Evolutionary conservation across 176 grass and related monocot species (phyloP).

Genomic region (Musa acuminata): DNA sequence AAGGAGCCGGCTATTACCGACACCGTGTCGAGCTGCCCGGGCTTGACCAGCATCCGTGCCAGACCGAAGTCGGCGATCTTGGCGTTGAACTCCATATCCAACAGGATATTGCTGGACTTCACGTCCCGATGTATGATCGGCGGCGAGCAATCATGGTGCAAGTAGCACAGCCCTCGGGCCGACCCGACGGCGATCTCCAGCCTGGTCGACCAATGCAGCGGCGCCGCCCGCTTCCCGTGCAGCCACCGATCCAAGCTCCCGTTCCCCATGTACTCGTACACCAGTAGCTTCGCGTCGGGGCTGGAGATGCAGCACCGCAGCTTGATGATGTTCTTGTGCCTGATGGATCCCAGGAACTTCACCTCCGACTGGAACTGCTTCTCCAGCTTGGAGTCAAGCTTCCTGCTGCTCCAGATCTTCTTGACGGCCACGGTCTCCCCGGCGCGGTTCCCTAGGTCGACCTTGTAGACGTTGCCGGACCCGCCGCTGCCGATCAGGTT

Average conservation of each 20-base stretch:
- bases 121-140: constrained; percentile 77
- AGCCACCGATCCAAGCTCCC: constrained; percentile 75
- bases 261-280: constrained; percentile 83
- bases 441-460: constrained; percentile 31
- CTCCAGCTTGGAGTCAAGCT: constrained; percentile 40
- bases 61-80: constrained; percentile 79
- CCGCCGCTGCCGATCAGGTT: constrained; percentile 63
- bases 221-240: constrained; percentile 20
- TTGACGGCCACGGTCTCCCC: constrained; percentile 64
- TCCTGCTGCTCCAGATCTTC: constrained; percentile 35
- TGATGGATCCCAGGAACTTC: constrained; percentile 45
- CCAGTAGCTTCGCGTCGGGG: constrained; percentile 58
- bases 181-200: constrained; percentile 51
- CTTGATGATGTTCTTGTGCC: constrained; percentile 79
- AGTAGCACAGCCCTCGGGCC: constrained; percentile 59
- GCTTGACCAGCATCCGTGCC: constrained; percentile 52
- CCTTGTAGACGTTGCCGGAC: constrained; percentile 53
- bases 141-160: constrained; percentile 68
- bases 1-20: constrained; percentile 63
- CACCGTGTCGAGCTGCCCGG: constrained; percentile 36
- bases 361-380: constrained; percentile 70
- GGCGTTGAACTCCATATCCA: constrained; percentile 54
- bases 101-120: constrained; percentile 81
- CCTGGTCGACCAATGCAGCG: constrained; percentile 57
- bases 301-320: constrained; percentile 62